phyloP scores from a whole-genome alignment of 495 filamentous ascomycete genomes.

The Penicillium waksmanii region DNA sequence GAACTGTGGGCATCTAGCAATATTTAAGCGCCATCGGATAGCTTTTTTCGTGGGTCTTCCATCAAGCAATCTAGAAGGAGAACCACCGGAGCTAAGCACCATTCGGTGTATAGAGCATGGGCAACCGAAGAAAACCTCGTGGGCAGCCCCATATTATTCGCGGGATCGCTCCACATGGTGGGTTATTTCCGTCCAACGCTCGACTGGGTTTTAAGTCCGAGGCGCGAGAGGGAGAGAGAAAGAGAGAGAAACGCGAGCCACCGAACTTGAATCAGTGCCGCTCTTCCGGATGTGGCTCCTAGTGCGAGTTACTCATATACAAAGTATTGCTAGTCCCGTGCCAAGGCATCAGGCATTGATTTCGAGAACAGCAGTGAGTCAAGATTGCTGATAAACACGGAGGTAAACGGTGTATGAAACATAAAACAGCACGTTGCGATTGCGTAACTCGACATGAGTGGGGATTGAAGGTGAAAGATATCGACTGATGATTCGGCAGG shows the following conservation, averaged over 20 bases:
- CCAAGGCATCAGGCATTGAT: neutral
- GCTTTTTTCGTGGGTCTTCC: conserved; percentile 13
- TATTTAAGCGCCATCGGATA: conserved; percentile 13
- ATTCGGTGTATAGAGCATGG: neutral
- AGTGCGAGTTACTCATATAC: neutral
- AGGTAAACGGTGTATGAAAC: neutral
- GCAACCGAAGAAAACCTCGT: neutral
- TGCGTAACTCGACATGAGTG: conserved; percentile 8
- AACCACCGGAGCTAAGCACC: conserved; percentile 11
- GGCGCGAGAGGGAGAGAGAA: neutral
- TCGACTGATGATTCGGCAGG: neutral
- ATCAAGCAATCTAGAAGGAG: conserved; percentile 6
- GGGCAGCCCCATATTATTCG: conserved; percentile 9
- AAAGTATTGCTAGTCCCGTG: neutral
- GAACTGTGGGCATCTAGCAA: neutral
- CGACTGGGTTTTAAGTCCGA: conserved; percentile 10
- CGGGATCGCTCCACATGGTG: conserved; percentile 12
- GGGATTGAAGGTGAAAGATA: neutral
- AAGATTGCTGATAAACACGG: neutral
- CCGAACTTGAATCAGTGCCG: neutral
- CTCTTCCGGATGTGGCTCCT: neutral
- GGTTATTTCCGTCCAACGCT: conserved; percentile 9
- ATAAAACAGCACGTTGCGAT: neutral
- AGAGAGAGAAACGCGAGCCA: no score
- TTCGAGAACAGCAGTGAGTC: neutral